These are phyloP conservation scores for Hyaloscypha hepaticicola DNA, from an alignment of 495 filamentous ascomycete genomes.

Conservation along the genomic window DNA sequence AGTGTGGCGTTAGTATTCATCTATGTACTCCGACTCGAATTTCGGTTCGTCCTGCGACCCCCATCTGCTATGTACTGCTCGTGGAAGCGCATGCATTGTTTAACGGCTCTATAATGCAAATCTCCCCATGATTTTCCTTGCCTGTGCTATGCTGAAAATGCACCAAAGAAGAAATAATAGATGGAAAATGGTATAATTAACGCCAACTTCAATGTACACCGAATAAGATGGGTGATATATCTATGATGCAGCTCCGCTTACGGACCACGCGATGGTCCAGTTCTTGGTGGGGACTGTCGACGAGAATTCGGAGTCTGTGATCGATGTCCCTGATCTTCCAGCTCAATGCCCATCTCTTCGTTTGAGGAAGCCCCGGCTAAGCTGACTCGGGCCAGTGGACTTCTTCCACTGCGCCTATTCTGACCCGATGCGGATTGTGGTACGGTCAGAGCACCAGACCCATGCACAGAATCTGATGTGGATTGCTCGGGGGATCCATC, in stretches of 20 bases:
- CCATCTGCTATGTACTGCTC: not conserved
- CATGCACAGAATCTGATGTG: not conserved
- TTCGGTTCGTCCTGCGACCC: not conserved
- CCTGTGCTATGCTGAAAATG: not conserved
- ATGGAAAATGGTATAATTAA: not conserved
- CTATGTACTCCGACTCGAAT: not conserved
- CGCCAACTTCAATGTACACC: not conserved
- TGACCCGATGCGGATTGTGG: slow-evolving; percentile 11
- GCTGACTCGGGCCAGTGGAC: slow-evolving; percentile 22
- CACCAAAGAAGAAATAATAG: not conserved
- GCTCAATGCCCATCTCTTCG: slow-evolving; percentile 9
- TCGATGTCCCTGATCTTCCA: slow-evolving; percentile 14
- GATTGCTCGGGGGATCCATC: slow-evolving; percentile 14
- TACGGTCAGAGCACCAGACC: slow-evolving; percentile 5
- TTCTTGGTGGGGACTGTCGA: not conserved
- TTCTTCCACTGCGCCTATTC: slow-evolving; percentile 21
- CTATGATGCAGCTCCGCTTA: not conserved
- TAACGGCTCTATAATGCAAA: not conserved
- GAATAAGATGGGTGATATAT: not conserved
- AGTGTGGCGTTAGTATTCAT: not conserved
- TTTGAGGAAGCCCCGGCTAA: slow-evolving; percentile 12
- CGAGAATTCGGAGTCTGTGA: not conserved
- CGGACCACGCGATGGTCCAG: not conserved
- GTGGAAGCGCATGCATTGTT: not conserved
- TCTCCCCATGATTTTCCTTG: not conserved